Base-by-base conservation (phyloP, 352 stramenopile genomes). In the Blastocystis sp. region DNA sequence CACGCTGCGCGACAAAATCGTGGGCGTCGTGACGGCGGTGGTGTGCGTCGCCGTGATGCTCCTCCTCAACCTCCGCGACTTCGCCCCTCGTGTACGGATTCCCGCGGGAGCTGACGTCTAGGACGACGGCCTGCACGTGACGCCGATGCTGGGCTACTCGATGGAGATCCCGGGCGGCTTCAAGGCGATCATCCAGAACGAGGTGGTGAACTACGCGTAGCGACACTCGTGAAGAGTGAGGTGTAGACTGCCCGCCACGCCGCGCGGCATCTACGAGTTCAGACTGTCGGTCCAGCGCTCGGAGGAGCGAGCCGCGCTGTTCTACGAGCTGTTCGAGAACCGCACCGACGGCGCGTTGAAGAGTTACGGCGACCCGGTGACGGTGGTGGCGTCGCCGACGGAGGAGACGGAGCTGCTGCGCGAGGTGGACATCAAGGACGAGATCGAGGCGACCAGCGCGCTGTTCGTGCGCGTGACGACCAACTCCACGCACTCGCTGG, bases 401-500 rank as follows among this genome's bases (percentile, higher is more conserved):
- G 45, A 55, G n/a, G 74, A 82, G 41, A 12, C 29, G 3, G 74
- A 82, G 61, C 26, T n/a, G n/a, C n/a, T 82, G 35, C 21, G 45
- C 10, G 74, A 82, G 33, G 51, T 63, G n/a, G 74, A 82, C 61
- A 41, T 82, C 2, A 19, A 24, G 37, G 33, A 29, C 26, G 16
- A 74, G 33, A 16, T 37, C 16, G 1, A 13, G 33, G 45, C 37
- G 35, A 77, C 4, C 2, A n/a, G 66, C 26, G 29, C 19, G 70
- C 39, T 66, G 13, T 66, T 66, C n/a, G 45, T 82, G n/a, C 31
- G 29, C 24, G 61, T 91, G 62, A 62, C 3, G 13, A 91, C 69
- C 29, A 91, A 91, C 71, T 45, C 37, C 9, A 37, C 61, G 19
- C 26, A 31, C 16, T 21, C 80, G 2, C 62, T 91, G 16, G 81